Evolutionary conservation across 805 yeast species (phyloP).

Genomic region (Candida xyloterini): DNA sequence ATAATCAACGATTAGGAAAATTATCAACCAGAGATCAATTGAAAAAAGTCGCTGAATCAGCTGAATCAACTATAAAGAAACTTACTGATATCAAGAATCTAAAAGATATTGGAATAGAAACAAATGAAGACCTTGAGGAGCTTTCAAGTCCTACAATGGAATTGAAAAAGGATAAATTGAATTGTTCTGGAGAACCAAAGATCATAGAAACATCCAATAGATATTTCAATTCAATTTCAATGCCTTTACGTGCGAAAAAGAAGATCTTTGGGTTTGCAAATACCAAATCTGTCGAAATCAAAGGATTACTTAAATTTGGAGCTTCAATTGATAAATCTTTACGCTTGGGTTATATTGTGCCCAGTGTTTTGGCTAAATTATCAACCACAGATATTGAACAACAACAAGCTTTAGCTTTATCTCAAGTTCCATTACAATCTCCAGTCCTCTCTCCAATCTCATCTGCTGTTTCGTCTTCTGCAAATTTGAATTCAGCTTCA

Average conservation of each 20-base stretch:
- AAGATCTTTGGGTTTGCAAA: conserved; percentile 17
- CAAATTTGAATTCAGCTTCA: background rate
- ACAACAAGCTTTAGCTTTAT: conserved; percentile 3
- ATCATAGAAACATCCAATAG: background rate
- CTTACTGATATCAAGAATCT: conserved; percentile 17
- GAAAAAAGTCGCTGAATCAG: conserved; percentile 13
- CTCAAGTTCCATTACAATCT: conserved; percentile 12
- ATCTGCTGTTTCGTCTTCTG: too few species aligned
- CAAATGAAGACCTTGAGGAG: conserved; percentile 16
- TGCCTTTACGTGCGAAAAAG: conserved; percentile 17
- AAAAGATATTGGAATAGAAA: conserved; percentile 20
- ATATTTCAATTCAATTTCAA: background rate
- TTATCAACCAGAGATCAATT: conserved; percentile 16
- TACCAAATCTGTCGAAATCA: conserved; percentile 13
- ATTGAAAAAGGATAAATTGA: conserved; percentile 12
- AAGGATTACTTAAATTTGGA: conserved; percentile 10
- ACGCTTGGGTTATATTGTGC: conserved; percentile 18
- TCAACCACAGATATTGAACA: conserved; percentile 5
- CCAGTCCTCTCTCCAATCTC: conserved; percentile 14
- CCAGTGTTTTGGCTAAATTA: conserved; percentile 19
- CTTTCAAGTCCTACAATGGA: conserved; percentile 16
- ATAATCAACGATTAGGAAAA: background rate
- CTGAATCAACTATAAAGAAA: conserved; percentile 13
- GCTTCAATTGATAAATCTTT: conserved; percentile 7
- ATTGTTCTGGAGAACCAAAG: background rate